phyloP scores from a whole-genome alignment of 352 stramenopile species.

The Pythium graminicola region DNA sequence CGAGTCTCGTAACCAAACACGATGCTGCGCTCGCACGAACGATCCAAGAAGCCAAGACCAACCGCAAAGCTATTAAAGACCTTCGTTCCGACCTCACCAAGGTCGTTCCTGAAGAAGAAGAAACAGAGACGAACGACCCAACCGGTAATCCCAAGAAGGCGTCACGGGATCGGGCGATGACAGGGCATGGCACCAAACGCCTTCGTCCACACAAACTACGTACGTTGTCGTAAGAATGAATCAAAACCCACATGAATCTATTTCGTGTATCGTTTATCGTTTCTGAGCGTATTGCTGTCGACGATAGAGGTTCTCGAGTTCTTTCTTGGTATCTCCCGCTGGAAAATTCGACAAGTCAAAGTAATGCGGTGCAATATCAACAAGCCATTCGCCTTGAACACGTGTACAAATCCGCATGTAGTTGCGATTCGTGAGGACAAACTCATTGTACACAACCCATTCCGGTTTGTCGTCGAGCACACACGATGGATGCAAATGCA shows the following conservation, averaged over 20 bases:
- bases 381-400: slow-evolving; percentile 90
- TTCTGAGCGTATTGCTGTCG: slow-evolving; percentile 24
- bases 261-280: slow-evolving; percentile 3
- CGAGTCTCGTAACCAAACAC: slow-evolving; percentile 69
- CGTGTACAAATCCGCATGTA: slow-evolving; percentile 98
- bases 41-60: slow-evolving; percentile 59
- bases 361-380: slow-evolving; percentile 95
- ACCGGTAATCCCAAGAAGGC: neutral
- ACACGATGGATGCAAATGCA: slow-evolving; percentile 96
- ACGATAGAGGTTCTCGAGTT: slow-evolving; percentile 88
- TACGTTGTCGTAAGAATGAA: neutral
- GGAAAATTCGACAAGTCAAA: slow-evolving; percentile 98
- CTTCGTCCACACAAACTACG: slow-evolving; percentile 28
- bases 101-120: slow-evolving; percentile 1
- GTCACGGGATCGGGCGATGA: slow-evolving; percentile 3
- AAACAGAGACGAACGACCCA: neutral
- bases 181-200: slow-evolving; percentile 23
- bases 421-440: slow-evolving; percentile 98
- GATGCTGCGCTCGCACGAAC: slow-evolving; percentile 55
- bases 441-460: slow-evolving; percentile 99
- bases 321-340: slow-evolving; percentile 92
- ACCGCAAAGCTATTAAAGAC: slow-evolving; percentile 48
- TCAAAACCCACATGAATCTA: slow-evolving; percentile 3
- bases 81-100: slow-evolving; percentile 24
- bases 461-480: slow-evolving; percentile 95